A percentile compares a stretch with the other conserved stretches of the same genome.
Conservation (phyloP, 352 stramenopile species). For the Blastocystis sp. region DNA sequence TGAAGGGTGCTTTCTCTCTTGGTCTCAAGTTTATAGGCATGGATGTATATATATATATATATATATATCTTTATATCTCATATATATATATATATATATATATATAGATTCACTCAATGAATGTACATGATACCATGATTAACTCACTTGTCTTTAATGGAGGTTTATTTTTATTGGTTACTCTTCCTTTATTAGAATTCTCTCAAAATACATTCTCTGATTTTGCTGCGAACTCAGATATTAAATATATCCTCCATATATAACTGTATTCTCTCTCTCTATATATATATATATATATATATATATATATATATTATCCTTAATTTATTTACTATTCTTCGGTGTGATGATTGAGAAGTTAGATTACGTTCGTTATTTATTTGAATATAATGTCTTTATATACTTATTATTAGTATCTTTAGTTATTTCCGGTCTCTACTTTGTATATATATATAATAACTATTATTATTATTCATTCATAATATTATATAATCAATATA, state of each 20-base stretch:
- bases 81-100: too few relatives aligned
- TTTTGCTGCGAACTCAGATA: slow-evolving; percentile 19
- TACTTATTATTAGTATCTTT: slow-evolving; percentile 33
- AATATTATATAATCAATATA: too few relatives aligned
- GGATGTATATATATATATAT: too few relatives aligned
- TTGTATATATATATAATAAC: background rate
- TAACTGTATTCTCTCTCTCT: background rate
- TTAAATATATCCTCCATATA: slow-evolving; percentile 28
- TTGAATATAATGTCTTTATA: slow-evolving; percentile 34
- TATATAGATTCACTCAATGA: slow-evolving; percentile 31
- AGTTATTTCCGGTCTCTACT: slow-evolving; percentile 27
- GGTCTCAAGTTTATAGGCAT: slow-evolving; percentile 22
- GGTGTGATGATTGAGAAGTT: slow-evolving; percentile 35
- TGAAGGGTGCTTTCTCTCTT: slow-evolving; percentile 31
- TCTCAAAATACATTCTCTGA: slow-evolving; percentile 29
- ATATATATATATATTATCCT: too few relatives aligned
- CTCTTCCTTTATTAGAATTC: slow-evolving; percentile 26
- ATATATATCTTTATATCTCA: too few relatives aligned
- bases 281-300: slow-evolving; percentile 8
- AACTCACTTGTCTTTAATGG: slow-evolving; percentile 37
- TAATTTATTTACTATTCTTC: too few relatives aligned
- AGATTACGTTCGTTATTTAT: slow-evolving; percentile 18
- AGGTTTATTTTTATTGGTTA: slow-evolving; percentile 26
- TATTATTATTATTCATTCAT: slow-evolving; percentile 16
- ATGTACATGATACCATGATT: slow-evolving; percentile 35